Evolutionary conservation across 2,329 filamentous ascomycete species (phyloP).

Genomic region (Alternaria sp.): DNA sequence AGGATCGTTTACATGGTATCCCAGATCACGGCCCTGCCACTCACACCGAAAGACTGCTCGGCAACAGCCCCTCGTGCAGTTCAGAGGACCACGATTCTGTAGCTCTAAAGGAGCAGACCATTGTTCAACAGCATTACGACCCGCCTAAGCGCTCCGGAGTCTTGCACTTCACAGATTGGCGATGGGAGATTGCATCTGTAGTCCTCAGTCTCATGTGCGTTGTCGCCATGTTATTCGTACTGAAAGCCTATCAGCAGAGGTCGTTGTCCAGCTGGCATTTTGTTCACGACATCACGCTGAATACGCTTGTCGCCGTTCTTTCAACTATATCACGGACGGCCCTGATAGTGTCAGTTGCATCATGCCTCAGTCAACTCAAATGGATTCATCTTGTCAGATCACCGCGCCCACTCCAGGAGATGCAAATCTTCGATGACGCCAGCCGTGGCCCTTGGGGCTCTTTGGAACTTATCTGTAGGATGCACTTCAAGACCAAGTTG

Average conservation of each 20-base stretch:
- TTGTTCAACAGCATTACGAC: not conserved
- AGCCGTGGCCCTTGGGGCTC: conserved; percentile 32
- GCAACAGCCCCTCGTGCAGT: not conserved
- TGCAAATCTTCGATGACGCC: conserved; percentile 36
- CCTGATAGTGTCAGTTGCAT: conserved; percentile 32
- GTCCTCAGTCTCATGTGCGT: conserved; percentile 4
- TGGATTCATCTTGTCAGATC: conserved; percentile 28
- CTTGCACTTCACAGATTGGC: conserved; percentile 6
- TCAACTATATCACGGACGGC: conserved; percentile 29
- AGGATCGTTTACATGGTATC: not conserved
- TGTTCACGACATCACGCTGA: not conserved
- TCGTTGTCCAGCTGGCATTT: conserved; percentile 8
- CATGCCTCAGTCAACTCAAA: conserved; percentile 41
- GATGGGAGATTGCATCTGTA: conserved; percentile 14
- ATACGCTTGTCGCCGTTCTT: conserved; percentile 13
- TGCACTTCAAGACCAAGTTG: conserved; percentile 2
- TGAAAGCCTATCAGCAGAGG: conserved; percentile 3
- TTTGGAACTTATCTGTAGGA: not conserved
- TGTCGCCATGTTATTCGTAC: conserved; percentile 1
- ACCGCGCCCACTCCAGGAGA: conserved; percentile 21
- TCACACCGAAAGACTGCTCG: not conserved
- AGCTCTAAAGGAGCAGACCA: not conserved
- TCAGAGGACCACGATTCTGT: not conserved
- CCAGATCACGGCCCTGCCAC: not conserved
- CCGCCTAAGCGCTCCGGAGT: not conserved